phyloP scores from a whole-genome alignment of 1,284 basidiomycete genomes.

The Trametes polyzona region DNA sequence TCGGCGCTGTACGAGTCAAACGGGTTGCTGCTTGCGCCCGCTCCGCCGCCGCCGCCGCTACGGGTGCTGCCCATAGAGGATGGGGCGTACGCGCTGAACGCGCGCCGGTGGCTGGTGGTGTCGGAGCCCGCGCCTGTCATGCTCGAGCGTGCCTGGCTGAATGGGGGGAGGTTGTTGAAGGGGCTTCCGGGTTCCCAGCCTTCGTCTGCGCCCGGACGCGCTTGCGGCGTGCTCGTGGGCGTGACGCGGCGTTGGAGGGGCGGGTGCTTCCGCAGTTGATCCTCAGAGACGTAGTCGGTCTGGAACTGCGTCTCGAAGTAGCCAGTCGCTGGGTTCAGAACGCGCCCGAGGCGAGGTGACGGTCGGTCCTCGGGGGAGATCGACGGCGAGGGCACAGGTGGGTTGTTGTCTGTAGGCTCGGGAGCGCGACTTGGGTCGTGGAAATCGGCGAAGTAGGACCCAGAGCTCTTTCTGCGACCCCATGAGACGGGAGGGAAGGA shows the following conservation, averaged over 20 bases:
- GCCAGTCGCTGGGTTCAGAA: constrained; percentile 31
- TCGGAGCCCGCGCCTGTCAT: constrained; percentile 25
- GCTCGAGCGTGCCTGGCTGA: constrained; percentile 27
- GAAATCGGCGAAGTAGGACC: constrained; percentile 55
- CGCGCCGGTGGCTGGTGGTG: constrained; percentile 40
- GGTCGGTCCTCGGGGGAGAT: constrained; percentile 22
- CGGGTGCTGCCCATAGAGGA: constrained; percentile 9
- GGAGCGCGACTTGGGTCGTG: constrained; percentile 37
- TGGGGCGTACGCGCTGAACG: constrained; percentile 41
- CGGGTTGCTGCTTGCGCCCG: constrained; percentile 27
- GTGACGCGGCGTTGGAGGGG: constrained; percentile 20
- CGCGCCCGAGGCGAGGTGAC: constrained; percentile 23
- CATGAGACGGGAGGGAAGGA: constrained; percentile 68
- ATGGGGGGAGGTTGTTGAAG: constrained; percentile 31
- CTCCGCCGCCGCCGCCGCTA: too few relatives aligned
- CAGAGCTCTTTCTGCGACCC: constrained; percentile 52
- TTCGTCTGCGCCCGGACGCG: constrained; percentile 5
- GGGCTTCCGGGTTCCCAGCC: constrained; percentile 28
- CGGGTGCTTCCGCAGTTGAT: constrained; percentile 32
- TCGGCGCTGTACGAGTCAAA: constrained; percentile 27
- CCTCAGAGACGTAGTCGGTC: constrained; percentile 36
- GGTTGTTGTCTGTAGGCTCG: constrained; percentile 9
- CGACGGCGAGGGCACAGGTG: constrained; percentile 4
- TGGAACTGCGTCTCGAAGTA: constrained; percentile 47
- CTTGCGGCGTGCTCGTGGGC: background rate